These are phyloP conservation scores for Umbelopsis vinacea DNA, from an alignment of 192 early-diverging fungal species.

Conservation along the genomic window DNA sequence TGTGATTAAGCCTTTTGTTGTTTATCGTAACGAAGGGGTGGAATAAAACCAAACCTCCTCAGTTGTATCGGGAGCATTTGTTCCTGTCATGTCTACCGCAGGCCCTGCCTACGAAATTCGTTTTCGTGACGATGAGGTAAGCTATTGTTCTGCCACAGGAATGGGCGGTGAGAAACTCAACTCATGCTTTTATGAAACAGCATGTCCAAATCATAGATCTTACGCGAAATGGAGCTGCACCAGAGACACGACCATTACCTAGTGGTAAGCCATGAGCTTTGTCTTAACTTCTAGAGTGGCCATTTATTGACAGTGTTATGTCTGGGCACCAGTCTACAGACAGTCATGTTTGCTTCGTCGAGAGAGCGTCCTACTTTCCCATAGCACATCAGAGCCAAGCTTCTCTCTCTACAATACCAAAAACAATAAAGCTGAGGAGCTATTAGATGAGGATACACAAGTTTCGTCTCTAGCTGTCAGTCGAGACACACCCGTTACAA, in stretches of 20 bases:
- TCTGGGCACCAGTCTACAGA: not conserved
- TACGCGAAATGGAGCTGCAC: conserved; percentile 9
- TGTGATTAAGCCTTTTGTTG: not conserved
- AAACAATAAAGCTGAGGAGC: not conserved
- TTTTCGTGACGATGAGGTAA: conserved; percentile 20
- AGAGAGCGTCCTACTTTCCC: conserved; percentile 15
- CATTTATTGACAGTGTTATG: not conserved
- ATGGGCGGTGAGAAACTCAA: not conserved
- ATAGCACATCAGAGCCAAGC: not conserved
- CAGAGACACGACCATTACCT: conserved; percentile 10
- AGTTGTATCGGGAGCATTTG: conserved; percentile 6
- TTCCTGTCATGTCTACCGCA: conserved; percentile 22
- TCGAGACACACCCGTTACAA: not conserved
- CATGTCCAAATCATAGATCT: conserved; percentile 20
- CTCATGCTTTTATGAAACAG: not conserved
- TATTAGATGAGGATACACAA: not conserved
- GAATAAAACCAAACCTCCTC: conserved; percentile 15
- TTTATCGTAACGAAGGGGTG: conserved; percentile 13
- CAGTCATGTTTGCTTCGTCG: conserved; percentile 16
- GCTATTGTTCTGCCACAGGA: not conserved
- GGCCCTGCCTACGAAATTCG: conserved; percentile 21
- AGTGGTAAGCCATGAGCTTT: not conserved
- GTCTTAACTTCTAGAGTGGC: not conserved
- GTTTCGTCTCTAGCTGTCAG: conserved; percentile 8
- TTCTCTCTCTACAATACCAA: not conserved